Evolutionary conservation across 2,329 filamentous ascomycete species (phyloP).

Genomic region (Nectriaceae sp.): DNA sequence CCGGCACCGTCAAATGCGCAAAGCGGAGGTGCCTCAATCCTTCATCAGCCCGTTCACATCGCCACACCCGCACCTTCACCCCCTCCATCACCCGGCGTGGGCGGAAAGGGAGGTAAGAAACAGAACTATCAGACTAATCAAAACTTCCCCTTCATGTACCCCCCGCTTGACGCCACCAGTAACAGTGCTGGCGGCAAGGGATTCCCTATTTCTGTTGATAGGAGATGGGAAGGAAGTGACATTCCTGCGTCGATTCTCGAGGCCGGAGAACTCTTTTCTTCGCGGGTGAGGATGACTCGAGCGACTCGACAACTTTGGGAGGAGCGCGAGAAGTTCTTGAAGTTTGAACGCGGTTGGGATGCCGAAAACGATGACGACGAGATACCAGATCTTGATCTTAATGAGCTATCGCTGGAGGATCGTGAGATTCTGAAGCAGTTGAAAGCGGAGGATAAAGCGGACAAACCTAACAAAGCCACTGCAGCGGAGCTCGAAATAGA

Average conservation of each 20-base stretch:
- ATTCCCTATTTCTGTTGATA: conserved; percentile 75
- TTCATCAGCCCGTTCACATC: conserved; percentile 96
- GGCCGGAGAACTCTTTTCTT: conserved; percentile 88
- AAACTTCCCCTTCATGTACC: conserved; percentile 97
- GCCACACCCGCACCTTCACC: conserved; percentile 97
- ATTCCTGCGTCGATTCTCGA: conserved; percentile 94
- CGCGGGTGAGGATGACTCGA: conserved; percentile 85
- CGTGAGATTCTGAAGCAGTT: conserved; percentile 42
- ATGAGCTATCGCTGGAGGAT: conserved; percentile 45
- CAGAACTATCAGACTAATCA: conserved; percentile 99
- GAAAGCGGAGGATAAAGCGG: conserved; percentile 41
- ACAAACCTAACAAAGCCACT: conserved; percentile 20
- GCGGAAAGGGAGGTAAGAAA: conserved; percentile 94
- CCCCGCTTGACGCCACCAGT: conserved; percentile 84
- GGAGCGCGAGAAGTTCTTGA: conserved; percentile 87
- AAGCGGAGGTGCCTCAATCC: conserved; percentile 71
- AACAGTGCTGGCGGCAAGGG: conserved; percentile 92
- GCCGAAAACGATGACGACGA: conserved; percentile 48
- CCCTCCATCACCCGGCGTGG: conserved; percentile 82
- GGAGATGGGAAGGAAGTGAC: conserved; percentile 91
- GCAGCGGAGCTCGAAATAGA: conserved; percentile 34
- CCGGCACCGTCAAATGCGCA: conserved; percentile 56
- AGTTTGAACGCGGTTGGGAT: conserved; percentile 89
- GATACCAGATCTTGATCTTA: conserved; percentile 49
- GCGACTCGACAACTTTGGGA: conserved; percentile 94